These are phyloP conservation scores for Rosa persica DNA, from an alignment of 306 rosid species.

Conservation along the genomic window DNA sequence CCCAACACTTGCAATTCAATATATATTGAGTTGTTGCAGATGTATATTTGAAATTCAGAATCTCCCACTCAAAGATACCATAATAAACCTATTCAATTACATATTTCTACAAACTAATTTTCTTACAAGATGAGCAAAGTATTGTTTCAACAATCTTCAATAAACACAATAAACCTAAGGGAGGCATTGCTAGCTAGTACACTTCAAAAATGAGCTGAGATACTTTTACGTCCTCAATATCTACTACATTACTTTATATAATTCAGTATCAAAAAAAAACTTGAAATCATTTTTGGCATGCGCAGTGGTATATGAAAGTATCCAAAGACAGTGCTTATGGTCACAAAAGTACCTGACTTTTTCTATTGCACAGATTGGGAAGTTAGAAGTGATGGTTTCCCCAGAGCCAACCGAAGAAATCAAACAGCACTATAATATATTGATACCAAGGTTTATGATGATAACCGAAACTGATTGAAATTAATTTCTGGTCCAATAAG, in stretches of 20 bases:
- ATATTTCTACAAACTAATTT: background rate
- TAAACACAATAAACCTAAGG: slow-evolving; percentile 1
- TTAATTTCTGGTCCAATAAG: slow-evolving; percentile 31
- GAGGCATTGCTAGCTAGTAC: background rate
- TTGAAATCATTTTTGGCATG: background rate
- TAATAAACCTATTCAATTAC: background rate
- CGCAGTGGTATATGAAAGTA: background rate
- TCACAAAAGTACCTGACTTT: slow-evolving; percentile 9
- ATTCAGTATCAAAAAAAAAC: slow-evolving; percentile 5
- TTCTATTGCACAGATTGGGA: background rate
- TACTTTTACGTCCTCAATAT: background rate
- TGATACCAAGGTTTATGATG: background rate
- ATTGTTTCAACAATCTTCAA: background rate
- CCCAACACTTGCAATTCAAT: background rate
- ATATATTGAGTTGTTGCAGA: background rate
- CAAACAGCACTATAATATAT: background rate
- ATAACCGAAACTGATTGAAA: background rate
- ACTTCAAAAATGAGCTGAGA: background rate
- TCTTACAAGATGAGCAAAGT: background rate
- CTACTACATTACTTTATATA: background rate
- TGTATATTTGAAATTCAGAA: background rate
- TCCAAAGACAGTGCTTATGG: background rate
- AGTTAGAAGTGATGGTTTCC: background rate
- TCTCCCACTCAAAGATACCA: background rate
- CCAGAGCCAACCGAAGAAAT: background rate